Evolutionary conservation across 208 protist species (phyloP), one percentile per base, ranked within the genome.

Genomic region (Leishmania martiniquensis): DNA sequence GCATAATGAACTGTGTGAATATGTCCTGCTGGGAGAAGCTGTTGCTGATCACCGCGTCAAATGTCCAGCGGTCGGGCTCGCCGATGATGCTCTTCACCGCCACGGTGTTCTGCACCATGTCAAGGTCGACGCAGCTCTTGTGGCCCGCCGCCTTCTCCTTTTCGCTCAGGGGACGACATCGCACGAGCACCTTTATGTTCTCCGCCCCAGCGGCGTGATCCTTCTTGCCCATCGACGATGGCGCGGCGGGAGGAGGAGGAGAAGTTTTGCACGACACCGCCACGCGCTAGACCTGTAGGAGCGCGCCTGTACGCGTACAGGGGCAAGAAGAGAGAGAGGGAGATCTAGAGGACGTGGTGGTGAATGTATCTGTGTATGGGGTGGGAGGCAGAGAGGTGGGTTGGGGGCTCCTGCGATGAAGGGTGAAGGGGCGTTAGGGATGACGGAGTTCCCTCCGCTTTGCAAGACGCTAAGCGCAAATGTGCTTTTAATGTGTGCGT

Each of bases 11-110:
- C 72, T 96, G 91, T 15, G 85, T 88, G 77, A 97, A 98, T 71
- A 98, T 88, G 74, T 98, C 92, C 55, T 91, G 79, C 78, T 98
- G 95, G 9, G 73, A 88, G 76, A 95, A 97, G 65, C 87, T 95
- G 85, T 96, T 95, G 84, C 93, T 97, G 83, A 97, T 94, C 67
- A 97, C 94, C 9, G 91, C 91, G 71, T 97, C 94, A 78, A 97
- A 97, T 7, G 94, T 97, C 87, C 89, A 97, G 39, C 91, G 78
- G 73, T 96, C 91, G 0, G 89, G 84, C 66, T 92, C 88, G 51
- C 91, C 91, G 65, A 90, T 73, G 51, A 92, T 44, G 72, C 75
- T 83, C 47, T 87, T 85, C 42, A 94, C 94, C 0, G 88, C 80
- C 25, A 97, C 92, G 49, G 90, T 91, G 83, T 93, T 85, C 72